Conservation (phyloP, 495 filamentous ascomycete genomes). For the Darksidea phi region DNA sequence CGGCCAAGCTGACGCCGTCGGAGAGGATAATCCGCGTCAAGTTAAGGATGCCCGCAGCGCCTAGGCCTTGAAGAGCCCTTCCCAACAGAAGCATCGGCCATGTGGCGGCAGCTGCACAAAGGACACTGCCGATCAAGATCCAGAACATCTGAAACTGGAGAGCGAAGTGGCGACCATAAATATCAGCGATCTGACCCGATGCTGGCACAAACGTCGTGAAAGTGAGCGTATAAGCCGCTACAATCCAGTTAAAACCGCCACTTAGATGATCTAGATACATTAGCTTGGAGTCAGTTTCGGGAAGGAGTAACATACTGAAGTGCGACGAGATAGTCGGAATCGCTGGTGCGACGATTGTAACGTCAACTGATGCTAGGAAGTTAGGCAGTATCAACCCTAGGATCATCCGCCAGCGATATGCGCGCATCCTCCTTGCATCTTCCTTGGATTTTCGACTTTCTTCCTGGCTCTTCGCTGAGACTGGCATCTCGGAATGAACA, state of each 20-base stretch:
- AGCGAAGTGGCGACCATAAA: constrained; percentile 55
- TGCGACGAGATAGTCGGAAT: constrained; percentile 59
- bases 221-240: constrained; percentile 62
- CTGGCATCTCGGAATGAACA: no score
- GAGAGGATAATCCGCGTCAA: constrained; percentile 56
- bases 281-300: constrained; percentile 1
- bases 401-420: constrained; percentile 56
- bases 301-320: constrained; percentile 48
- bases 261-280: constrained; percentile 49
- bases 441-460: background rate
- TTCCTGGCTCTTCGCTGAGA: no score
- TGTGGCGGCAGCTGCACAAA: constrained; percentile 55
- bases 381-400: constrained; percentile 52
- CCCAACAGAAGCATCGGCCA: constrained; percentile 59
- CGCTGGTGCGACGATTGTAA: constrained; percentile 61
- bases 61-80: constrained; percentile 57
- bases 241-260: constrained; percentile 61
- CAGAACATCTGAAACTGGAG: constrained; percentile 51
- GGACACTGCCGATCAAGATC: constrained; percentile 52
- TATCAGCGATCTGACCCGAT: constrained; percentile 59
- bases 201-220: constrained; percentile 61
- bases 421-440: constrained; percentile 10
- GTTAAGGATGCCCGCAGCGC: constrained; percentile 55
- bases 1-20: constrained; percentile 55
- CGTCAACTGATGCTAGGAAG: constrained; percentile 49